Evolutionary conservation across 176 grass and related monocot species (phyloP), one percentile per base, ranked within the genome.

Genomic region (Thinopyrum elongatum): DNA sequence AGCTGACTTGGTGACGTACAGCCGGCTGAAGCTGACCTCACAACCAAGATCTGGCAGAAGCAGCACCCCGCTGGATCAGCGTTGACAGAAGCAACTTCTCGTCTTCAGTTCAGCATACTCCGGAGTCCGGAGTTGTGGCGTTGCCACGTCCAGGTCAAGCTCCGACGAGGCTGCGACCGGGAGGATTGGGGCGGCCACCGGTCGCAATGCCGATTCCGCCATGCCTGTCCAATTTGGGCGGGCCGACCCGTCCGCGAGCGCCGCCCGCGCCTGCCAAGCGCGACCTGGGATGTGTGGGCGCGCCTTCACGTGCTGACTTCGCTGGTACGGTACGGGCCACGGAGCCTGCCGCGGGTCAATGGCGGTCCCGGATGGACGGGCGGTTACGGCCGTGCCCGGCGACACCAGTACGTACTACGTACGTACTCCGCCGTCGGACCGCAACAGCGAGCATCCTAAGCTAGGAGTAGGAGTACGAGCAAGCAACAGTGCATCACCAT

Each of bases 241-340:
- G 10, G 21, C 35, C 34, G 35, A 23, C 10, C 35, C 68, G 35
- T 25, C 49, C 49, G 19, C 49, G 21, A 1, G 19, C 21, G 35
- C 33, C 35, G 21, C 47, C 44, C 15, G 33, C 34, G 26, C 53
- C 42, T 74, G 85, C 85, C 85, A 65, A 65, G n/a, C 55, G 33
- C 39, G 77, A 80, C 77, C 7, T 26, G 41, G 26, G 69, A 34
- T 22, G 53, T 12, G 19, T 5, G 6, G 49, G 7, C 53, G 65
- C 65, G 25, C 34, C 25, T 34, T 86, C 85, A 80, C 77, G 77
- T 80, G 77, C 85, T 74, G 77, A 64, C 85, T 80, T 64, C 0
- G 77, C 0, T 72, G 28, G 10, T 36, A 2, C 28, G 36, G 21
- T 14, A 12, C n/a, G 35, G 30, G 53, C 19, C 16, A 17, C 5